Conservation (phyloP, 257 asterid genomes). For the Nicotiana tomentosiformis region DNA sequence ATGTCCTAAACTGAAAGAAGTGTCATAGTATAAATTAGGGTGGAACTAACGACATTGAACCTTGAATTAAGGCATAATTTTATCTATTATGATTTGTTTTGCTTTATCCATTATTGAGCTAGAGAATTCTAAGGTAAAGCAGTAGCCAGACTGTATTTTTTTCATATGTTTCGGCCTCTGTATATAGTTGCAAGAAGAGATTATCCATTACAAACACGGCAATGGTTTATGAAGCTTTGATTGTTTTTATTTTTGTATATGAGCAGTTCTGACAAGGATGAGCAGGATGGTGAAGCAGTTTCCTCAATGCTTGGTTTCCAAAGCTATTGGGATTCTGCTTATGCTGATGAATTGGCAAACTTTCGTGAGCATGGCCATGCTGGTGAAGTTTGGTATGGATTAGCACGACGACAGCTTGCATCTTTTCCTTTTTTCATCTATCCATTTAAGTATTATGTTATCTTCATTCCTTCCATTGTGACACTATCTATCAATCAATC, state of each 20-base stretch:
- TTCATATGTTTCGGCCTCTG: background rate
- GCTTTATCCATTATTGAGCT: background rate
- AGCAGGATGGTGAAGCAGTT: conserved; percentile 68
- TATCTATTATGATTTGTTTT: background rate
- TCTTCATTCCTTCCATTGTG: background rate
- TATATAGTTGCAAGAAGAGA: background rate
- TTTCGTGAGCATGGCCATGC: conserved; percentile 92
- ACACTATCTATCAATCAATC: background rate
- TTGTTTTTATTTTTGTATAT: background rate
- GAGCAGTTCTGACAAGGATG: conserved; percentile 91
- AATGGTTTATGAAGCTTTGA: background rate
- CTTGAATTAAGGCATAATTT: background rate
- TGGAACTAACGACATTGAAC: background rate
- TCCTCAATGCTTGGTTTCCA: conserved; percentile 90
- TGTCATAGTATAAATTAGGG: background rate
- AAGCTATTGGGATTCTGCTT: conserved; percentile 93
- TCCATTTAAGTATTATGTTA: background rate
- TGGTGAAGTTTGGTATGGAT: conserved; percentile 89
- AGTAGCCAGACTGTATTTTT: background rate
- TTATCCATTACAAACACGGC: background rate
- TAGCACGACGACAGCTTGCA: background rate
- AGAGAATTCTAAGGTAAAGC: background rate
- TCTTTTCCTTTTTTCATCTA: background rate
- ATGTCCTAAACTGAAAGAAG: background rate
- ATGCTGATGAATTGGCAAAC: conserved; percentile 81